These are phyloP conservation scores for Rhizophagus prolifer DNA, from an alignment of 192 early-diverging fungal genomes.

Conservation along the genomic window DNA sequence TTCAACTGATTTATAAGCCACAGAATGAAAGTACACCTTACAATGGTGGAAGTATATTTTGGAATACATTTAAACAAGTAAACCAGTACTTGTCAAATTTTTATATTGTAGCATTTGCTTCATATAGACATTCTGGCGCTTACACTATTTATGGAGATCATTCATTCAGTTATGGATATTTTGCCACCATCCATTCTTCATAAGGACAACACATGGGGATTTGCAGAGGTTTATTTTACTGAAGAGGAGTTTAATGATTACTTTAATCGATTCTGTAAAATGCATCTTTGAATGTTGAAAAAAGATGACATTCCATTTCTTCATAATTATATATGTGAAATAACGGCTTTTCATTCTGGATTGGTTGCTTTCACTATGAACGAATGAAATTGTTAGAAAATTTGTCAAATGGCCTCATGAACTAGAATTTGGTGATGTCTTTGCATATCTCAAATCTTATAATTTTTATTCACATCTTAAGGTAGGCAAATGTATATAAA, in stretches of 20 bases:
- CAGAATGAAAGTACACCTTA: background rate
- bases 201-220: slow-evolving; percentile 6
- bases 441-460: slow-evolving; percentile 4
- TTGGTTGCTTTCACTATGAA: background rate
- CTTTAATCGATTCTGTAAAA: slow-evolving; percentile 12
- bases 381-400: background rate
- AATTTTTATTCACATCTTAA: background rate
- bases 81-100: background rate
- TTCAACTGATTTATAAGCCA: too few relatives aligned
- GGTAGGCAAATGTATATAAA: slow-evolving; percentile 5
- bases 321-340: background rate
- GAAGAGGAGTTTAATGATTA: slow-evolving; percentile 20
- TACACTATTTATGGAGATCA: slow-evolving; percentile 1
- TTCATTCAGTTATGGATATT: background rate
- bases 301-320: background rate
- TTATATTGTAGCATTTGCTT: slow-evolving; percentile 22
- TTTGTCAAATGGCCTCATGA: background rate
- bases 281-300: slow-evolving; percentile 11
- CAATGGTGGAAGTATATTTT: slow-evolving; percentile 1
- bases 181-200: background rate
- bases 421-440: background rate
- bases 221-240: background rate
- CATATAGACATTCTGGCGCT: slow-evolving; percentile 3
- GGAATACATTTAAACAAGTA: slow-evolving; percentile 1
- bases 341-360: too few relatives aligned